These are phyloP conservation scores for Saitoella complicata DNA, from an alignment of 805 yeast genomes.

Conservation along the genomic window DNA sequence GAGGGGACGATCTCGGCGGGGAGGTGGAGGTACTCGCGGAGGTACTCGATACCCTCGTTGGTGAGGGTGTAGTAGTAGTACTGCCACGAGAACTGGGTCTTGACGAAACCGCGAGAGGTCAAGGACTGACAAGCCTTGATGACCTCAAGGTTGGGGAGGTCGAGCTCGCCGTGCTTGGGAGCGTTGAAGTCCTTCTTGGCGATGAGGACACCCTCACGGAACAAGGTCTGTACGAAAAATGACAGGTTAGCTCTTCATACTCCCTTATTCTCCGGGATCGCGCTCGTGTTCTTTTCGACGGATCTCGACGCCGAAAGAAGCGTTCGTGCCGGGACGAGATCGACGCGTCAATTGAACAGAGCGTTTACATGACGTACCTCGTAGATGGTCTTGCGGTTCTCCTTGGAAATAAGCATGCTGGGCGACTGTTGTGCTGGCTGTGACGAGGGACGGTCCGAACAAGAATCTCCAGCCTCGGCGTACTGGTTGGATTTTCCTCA, in stretches of 20 bases:
- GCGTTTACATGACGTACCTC: constrained; percentile 30
- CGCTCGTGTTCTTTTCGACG: background rate
- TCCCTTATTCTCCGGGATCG: background rate
- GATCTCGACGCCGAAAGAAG: background rate
- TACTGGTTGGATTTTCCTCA: too few species aligned
- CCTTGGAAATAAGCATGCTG: constrained; percentile 97
- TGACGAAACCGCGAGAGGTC: constrained; percentile 96
- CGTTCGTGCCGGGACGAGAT: background rate
- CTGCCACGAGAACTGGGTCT: constrained; percentile 99
- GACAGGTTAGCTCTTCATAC: background rate
- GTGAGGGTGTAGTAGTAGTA: constrained; percentile 99
- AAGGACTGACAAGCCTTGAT: constrained; percentile 99
- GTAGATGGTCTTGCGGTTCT: constrained; percentile 99
- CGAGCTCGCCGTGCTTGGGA: constrained; percentile 95
- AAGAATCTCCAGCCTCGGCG: too few species aligned
- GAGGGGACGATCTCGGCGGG: constrained; percentile 98
- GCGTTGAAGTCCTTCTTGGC: constrained; percentile 88
- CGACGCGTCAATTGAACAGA: constrained; percentile 88
- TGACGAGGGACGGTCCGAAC: too few species aligned
- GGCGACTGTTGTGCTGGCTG: background rate
- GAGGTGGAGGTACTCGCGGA: constrained; percentile 94
- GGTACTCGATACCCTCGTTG: constrained; percentile 97
- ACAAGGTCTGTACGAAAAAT: background rate
- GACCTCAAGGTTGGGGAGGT: constrained; percentile 21
- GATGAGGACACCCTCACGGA: constrained; percentile 93